phyloP scores from a whole-genome alignment of 106 monocot genomes.

The Allium cepa region DNA sequence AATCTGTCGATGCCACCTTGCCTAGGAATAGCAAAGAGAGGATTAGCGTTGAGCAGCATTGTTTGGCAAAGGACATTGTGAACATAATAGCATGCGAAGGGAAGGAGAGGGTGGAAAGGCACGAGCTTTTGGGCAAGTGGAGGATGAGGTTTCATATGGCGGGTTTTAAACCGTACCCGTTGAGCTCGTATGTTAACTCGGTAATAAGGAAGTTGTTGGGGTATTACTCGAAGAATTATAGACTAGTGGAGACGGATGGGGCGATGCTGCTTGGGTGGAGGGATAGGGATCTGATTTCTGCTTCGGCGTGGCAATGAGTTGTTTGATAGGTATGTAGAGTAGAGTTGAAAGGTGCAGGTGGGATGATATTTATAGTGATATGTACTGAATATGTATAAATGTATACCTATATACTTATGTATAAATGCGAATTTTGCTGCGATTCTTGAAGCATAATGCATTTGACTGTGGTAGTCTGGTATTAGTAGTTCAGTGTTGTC shows the following conservation, averaged over 20 bases:
- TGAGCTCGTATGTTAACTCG: constrained; percentile 75
- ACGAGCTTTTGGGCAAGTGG: constrained; percentile 94
- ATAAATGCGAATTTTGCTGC: too few species aligned
- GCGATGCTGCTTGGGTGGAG: constrained; percentile 88
- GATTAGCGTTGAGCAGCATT: constrained; percentile 81
- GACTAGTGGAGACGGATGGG: constrained; percentile 71
- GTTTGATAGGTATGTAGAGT: neutral
- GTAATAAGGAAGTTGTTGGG: constrained; percentile 64
- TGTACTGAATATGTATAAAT: too few species aligned
- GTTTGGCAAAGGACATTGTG: constrained; percentile 92
- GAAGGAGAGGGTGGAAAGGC: constrained; percentile 78
- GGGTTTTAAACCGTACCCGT: constrained; percentile 68
- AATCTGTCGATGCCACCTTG: constrained; percentile 68
- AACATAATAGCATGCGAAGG: constrained; percentile 91
- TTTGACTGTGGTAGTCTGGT: too few species aligned
- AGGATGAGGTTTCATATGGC: constrained; percentile 77
- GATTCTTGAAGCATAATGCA: too few species aligned
- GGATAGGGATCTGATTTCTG: constrained; percentile 76
- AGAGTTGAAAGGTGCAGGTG: too few species aligned
- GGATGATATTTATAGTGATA: too few species aligned
- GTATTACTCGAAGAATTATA: constrained; percentile 73
- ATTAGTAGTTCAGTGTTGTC: too few species aligned
- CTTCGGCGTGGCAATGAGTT: constrained; percentile 85
- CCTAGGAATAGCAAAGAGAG: constrained; percentile 53
- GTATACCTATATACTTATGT: too few species aligned